phyloP scores from a whole-genome alignment of 1,139 yeast species.

The Suhomyces yuchorum region DNA sequence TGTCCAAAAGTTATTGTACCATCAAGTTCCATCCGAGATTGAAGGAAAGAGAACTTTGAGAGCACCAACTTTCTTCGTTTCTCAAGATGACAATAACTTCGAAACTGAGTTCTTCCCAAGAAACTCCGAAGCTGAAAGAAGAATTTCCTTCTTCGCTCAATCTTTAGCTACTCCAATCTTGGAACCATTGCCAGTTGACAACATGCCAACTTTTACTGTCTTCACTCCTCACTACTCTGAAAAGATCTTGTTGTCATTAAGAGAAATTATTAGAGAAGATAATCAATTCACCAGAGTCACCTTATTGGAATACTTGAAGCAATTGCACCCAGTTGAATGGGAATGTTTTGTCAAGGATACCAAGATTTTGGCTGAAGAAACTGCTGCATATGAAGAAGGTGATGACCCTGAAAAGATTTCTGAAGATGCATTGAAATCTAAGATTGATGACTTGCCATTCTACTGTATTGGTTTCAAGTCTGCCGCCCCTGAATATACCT shows the following conservation, averaged over 20 bases:
- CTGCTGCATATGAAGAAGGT: constrained; percentile 79
- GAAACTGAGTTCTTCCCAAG: constrained; percentile 96
- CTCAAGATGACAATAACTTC: constrained; percentile 94
- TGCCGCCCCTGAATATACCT: constrained; percentile 98
- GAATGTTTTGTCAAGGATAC: constrained; percentile 98
- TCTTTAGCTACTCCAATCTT: constrained; percentile 97
- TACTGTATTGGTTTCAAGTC: constrained; percentile 99
- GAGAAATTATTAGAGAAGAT: constrained; percentile 98
- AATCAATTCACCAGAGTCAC: constrained; percentile 98
- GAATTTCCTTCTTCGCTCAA: constrained; percentile 98
- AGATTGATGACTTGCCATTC: constrained; percentile 96
- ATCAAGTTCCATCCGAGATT: constrained; percentile 95
- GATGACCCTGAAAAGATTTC: constrained; percentile 63
- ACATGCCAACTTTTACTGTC: constrained; percentile 98
- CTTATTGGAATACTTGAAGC: constrained; percentile 91
- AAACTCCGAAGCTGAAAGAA: constrained; percentile 97
- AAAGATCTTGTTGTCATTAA: constrained; percentile 89
- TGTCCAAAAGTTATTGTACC: constrained; percentile 93
- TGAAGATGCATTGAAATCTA: constrained; percentile 77
- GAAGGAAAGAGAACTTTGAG: constrained; percentile 98
- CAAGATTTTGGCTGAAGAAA: constrained; percentile 96
- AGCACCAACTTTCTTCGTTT: constrained; percentile 97
- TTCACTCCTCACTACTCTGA: constrained; percentile 98
- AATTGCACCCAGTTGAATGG: constrained; percentile 98
- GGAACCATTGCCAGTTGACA: constrained; percentile 97